Base-by-base conservation (phyloP, 257 asterid species). In the Echium plantagineum region DNA sequence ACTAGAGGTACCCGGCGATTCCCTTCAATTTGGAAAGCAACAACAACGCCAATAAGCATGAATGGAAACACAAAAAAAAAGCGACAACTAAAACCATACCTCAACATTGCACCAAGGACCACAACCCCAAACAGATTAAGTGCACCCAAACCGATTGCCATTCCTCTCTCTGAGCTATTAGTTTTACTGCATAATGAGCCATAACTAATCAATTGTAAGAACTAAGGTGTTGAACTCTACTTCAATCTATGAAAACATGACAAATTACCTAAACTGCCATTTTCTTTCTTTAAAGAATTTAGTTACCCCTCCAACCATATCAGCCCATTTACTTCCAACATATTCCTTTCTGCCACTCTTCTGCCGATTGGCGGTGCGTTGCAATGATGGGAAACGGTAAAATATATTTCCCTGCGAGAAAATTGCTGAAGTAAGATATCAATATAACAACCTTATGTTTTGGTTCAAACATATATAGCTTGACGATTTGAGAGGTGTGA, bases 101-200 rank as follows among this genome's bases (percentile, higher is more conserved):
- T 86, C 78, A 89, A 66, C 95, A 93, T 83, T 81, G 90, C 67
- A 65, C 99, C 89, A 55, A 93, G 99, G 78, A 83, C 22, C 66
- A 93, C 63, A 72, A 89, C 89, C 59, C 99, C 99, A 69, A 86
- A 75, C 6, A 93, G 76, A 80, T 93, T 93, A 60, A 93, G 80
- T 59, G 89, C 94, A 57, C 99, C 98, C 64, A 93, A 88, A 77
- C 96, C 99, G 60, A 86, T 55, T 78, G 74, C 99, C 97, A 93
- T 69, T 66, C 94, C 97, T 80, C 81, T 85, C 81, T 89, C 94
- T 10, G 96, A 81, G 63, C 79, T 54, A 69, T 86, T 82, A 60
- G 94, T 76, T 78, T 89, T 85, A 71, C 99, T 93, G 94, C 71
- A 76, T 58, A 58, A 71, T 31, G 62, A 70, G 38, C 49, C 32